These are phyloP conservation scores for Mycena amicta DNA, from an alignment of 768 basidiomycete genomes.

Conservation along the genomic window DNA sequence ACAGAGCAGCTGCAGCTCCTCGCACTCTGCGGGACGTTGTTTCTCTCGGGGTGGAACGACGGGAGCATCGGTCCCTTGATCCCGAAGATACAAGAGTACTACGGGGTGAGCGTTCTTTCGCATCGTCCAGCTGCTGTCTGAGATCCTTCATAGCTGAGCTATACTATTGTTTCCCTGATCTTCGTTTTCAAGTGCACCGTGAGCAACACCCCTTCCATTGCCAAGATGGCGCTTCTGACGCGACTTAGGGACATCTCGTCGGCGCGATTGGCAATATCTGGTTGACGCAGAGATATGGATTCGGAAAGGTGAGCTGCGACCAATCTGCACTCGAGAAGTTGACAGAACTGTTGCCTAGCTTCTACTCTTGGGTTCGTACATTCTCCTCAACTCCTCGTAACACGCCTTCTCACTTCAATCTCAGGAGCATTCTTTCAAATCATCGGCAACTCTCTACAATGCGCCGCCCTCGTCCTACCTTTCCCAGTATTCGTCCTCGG, in stretches of 20 bases:
- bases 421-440: not conserved
- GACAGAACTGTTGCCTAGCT: too few relatives aligned
- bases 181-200: conserved; percentile 2
- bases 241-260: not conserved
- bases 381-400: not conserved
- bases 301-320: not conserved
- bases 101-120: conserved; percentile 24
- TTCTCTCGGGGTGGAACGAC: conserved; percentile 39
- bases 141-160: not conserved
- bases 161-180: not conserved
- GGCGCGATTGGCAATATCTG: not conserved
- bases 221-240: not conserved
- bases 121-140: not conserved
- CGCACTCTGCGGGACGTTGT: not conserved
- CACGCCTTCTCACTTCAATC: not conserved
- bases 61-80: conserved; percentile 40
- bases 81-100: conserved; percentile 37
- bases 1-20: not conserved
- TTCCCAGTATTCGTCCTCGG: not conserved
- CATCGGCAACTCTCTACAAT: not conserved
- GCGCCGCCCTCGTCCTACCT: not conserved
- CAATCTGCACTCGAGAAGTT: too few relatives aligned
- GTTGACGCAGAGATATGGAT: not conserved
- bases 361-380: not conserved
- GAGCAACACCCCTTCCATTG: not conserved